These are phyloP conservation scores for Juncus inflexus DNA, from an alignment of 176 grass and related monocot genomes.

Conservation along the genomic window DNA sequence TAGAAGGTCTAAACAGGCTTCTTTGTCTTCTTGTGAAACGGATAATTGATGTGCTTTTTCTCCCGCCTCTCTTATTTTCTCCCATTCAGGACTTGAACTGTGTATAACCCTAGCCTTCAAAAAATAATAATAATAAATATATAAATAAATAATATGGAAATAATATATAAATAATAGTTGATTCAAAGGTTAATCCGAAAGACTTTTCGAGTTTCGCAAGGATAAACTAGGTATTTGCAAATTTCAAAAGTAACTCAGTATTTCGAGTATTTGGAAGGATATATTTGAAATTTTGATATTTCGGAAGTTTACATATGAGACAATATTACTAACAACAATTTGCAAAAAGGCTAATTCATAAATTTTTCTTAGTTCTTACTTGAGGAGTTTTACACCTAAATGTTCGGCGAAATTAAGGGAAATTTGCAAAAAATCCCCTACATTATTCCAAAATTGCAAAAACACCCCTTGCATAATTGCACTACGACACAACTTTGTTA, in stretches of 20 bases:
- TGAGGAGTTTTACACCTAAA: constrained; percentile 41
- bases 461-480: too few species aligned
- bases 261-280: not conserved
- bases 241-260: not conserved
- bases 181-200: too few species aligned
- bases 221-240: not conserved
- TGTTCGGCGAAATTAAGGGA: constrained; percentile 49
- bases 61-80: constrained; percentile 58
- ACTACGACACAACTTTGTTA: too few species aligned
- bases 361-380: too few species aligned
- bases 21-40: constrained; percentile 56
- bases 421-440: too few species aligned
- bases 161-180: too few species aligned
- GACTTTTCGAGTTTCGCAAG: not conserved
- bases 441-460: too few species aligned
- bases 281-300: not conserved
- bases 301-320: too few species aligned
- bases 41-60: constrained; percentile 66
- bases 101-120: constrained; percentile 80
- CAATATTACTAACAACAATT: too few species aligned
- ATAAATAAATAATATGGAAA: too few species aligned
- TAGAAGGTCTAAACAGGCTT: constrained; percentile 77
- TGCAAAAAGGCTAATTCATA: too few species aligned
- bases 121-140: too few species aligned
- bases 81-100: constrained; percentile 79